Evolutionary conservation across 1,284 basidiomycete genomes (phyloP), one percentile per base, ranked within the genome.

Genomic region (Coniferiporia weirii): DNA sequence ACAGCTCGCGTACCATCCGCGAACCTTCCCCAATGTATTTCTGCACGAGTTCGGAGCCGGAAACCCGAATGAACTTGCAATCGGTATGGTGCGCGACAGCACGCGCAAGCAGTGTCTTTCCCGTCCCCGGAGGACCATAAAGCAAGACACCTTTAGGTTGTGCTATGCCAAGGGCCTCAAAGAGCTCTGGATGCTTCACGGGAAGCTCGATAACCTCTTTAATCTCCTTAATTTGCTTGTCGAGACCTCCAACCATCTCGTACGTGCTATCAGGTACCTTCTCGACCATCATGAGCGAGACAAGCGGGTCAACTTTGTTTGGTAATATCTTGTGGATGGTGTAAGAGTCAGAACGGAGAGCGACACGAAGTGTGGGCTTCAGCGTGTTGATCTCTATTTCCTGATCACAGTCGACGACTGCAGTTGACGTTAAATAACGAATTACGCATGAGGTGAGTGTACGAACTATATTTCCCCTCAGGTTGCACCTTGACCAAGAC

Each of bases 281-380:
- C 77, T 99, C 96, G n/a, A 98, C 96, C 96, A 98, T 98, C 97
- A 99, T 97, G 63, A 97, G 84, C 22, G 93, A 95, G 20, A 97
- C 94, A 36, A 96, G 85, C 4, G 94, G 93, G 72, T 96, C 95
- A 65, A 96, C 89, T 77, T 98, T 96, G 79, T 95, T 96, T 1
- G 94, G 94, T 0, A 97, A 78, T 68, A 97, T 91, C 72, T 92
- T 93, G 80, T 96, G 93, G 62, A 96, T 88, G 43, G 91, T 91
- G 75, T 98, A 98, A 0, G 89, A 93, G 73, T 99, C 96, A 62
- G 95, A 96, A 52, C 95, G 93, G 54, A 99, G 87, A 8, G 96
- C 95, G 56, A 99, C 92, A 56, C 96, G 93, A 50, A 96, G 83
- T 22, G 92, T 87, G 6, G 95, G 87, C 54, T 90, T 95, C 49